phyloP scores from a whole-genome alignment of 495 filamentous ascomycete species.

The Penicillium pancosmium region DNA sequence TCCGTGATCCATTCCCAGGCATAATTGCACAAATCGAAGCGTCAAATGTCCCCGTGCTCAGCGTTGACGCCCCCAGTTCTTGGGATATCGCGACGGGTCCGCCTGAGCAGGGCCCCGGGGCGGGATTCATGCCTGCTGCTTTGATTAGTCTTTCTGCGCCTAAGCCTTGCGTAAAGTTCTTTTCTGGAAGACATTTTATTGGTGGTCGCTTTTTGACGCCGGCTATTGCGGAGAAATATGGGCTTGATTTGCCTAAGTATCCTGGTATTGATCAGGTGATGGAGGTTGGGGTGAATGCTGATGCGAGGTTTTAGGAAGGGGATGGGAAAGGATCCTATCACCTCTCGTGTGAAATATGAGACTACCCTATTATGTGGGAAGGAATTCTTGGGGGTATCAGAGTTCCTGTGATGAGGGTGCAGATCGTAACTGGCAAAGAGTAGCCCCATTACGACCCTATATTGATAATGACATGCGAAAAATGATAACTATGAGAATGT shows the following conservation, averaged over 20 bases:
- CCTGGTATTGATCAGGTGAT: slow-evolving; percentile 87
- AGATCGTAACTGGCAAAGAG: too few species aligned
- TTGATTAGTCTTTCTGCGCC: slow-evolving; percentile 91
- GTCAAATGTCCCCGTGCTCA: slow-evolving; percentile 74
- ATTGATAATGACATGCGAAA: neutral
- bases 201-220: slow-evolving; percentile 86
- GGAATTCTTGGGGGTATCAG: too few species aligned
- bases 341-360: neutral
- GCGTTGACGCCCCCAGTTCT: slow-evolving; percentile 88
- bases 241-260: slow-evolving; percentile 79
- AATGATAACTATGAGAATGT: neutral
- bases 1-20: slow-evolving; percentile 84
- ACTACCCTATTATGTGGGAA: neutral
- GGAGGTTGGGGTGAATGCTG: slow-evolving; percentile 64
- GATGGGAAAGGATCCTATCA: neutral
- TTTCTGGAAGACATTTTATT: slow-evolving; percentile 83
- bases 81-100: slow-evolving; percentile 93
- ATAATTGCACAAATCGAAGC: slow-evolving; percentile 77
- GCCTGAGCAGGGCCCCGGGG: slow-evolving; percentile 74
- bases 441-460: too few species aligned
- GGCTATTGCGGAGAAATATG: slow-evolving; percentile 84
- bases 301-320: slow-evolving; percentile 54
- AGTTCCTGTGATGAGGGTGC: too few species aligned
- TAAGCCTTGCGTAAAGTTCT: slow-evolving; percentile 87
- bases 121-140: slow-evolving; percentile 73